Evolutionary conservation across 257 asterid species (phyloP).

Genomic region (Solanum medicagineum): DNA sequence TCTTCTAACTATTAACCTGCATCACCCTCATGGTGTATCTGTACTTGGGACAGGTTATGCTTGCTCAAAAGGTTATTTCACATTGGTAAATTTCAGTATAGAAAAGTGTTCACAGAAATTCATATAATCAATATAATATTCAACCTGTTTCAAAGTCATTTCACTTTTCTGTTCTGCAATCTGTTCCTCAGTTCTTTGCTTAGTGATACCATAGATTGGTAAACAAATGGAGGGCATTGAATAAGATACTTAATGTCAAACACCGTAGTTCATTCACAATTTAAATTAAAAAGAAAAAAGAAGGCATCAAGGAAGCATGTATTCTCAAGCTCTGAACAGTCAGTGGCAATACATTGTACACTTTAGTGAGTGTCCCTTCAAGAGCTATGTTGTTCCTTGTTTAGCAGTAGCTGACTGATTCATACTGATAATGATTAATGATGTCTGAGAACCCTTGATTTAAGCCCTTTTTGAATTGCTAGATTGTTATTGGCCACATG

Average conservation of each 20-base stretch:
- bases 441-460: not conserved
- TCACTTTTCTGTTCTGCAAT: not conserved
- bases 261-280: not conserved
- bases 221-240: not conserved
- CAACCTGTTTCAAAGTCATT: not conserved
- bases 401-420: not conserved
- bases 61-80: not conserved
- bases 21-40: not conserved
- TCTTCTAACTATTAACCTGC: not conserved
- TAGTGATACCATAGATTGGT: not conserved
- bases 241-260: not conserved
- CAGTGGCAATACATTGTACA: not conserved
- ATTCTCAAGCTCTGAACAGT: not conserved
- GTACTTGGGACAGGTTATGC: not conserved
- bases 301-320: not conserved
- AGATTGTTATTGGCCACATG: not conserved
- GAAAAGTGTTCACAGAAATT: not conserved
- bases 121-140: not conserved
- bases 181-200: not conserved
- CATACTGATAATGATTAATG: not conserved
- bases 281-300: not conserved
- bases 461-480: not conserved
- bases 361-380: not conserved
- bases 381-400: not conserved
- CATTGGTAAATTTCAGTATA: not conserved